Evolutionary conservation across 2,329 filamentous ascomycete species (phyloP).

Genomic region (Colletotrichum gloeosporioides): DNA sequence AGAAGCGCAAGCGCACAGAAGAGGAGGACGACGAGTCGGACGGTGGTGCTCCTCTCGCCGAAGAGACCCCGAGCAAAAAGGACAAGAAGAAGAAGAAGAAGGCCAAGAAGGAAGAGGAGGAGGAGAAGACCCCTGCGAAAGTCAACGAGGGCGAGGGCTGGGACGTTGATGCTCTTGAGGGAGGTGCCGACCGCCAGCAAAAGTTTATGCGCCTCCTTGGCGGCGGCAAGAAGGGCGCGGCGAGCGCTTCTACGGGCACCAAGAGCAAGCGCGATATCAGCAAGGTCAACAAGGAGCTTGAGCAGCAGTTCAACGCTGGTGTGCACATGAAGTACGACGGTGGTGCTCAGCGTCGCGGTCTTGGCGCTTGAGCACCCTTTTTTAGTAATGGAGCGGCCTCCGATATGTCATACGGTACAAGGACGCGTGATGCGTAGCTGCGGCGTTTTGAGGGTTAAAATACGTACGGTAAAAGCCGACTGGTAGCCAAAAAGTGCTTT

Average conservation of each 20-base stretch:
- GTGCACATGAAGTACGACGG: constrained; percentile 62
- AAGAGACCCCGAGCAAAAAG: constrained; percentile 31
- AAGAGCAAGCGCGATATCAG: constrained; percentile 32
- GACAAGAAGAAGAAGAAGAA: constrained; percentile 30
- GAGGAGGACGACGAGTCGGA: constrained; percentile 22
- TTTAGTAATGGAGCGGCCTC: not conserved
- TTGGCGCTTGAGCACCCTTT: constrained; percentile 48
- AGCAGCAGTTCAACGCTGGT: constrained; percentile 61
- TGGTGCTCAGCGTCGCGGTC: constrained; percentile 53
- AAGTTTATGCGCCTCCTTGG: constrained; percentile 65
- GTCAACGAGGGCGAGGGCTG: constrained; percentile 46
- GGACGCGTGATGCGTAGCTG: not conserved
- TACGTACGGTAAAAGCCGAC: not conserved
- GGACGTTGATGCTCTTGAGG: constrained; percentile 58
- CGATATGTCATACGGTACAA: constrained; percentile 3
- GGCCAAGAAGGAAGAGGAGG: constrained; percentile 25
- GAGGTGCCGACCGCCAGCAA: constrained; percentile 53
- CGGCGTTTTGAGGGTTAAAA: constrained; percentile 4
- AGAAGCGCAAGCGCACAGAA: constrained; percentile 27
- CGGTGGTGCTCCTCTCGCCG: constrained; percentile 13
- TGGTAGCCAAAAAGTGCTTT: not conserved
- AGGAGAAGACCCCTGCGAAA: constrained; percentile 20
- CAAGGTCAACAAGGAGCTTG: constrained; percentile 57
- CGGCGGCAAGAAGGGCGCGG: constrained; percentile 48
- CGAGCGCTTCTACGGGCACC: constrained; percentile 16